Percentiles rank a stretch among this genome's conserved stretches.
Conservation (phyloP, 2,329 filamentous ascomycete genomes). For the Talaromyces pinophilus region DNA sequence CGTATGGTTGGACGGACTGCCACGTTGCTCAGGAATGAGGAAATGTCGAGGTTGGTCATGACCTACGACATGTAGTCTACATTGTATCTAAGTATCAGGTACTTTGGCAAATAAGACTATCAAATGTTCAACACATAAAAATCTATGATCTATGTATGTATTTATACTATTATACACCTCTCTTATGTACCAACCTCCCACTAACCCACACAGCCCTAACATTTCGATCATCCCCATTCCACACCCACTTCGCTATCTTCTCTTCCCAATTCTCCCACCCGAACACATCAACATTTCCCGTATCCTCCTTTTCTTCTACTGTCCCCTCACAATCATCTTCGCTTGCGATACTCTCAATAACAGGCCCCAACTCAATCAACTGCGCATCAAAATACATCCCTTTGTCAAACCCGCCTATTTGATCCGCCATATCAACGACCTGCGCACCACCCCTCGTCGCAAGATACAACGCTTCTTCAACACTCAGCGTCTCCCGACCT, state of each 20-base stretch:
- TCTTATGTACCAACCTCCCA: conserved; percentile 72
- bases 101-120: background rate
- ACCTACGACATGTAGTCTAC: background rate
- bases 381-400: conserved; percentile 93
- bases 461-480: conserved; percentile 83
- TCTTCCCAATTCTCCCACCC: conserved; percentile 90
- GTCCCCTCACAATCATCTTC: conserved; percentile 20
- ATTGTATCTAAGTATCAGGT: background rate
- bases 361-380: conserved; percentile 66
- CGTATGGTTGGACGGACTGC: conserved; percentile 7
- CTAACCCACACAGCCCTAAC: conserved; percentile 85
- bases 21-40: conserved; percentile 9
- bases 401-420: conserved; percentile 77
- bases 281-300: conserved; percentile 80
- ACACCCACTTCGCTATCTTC: conserved; percentile 89
- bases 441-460: conserved; percentile 84
- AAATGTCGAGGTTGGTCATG: conserved; percentile 6
- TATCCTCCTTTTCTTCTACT: conserved; percentile 28
- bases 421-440: conserved; percentile 71
- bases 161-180: background rate
- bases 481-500: conserved; percentile 68
- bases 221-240: conserved; percentile 89
- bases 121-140: background rate
- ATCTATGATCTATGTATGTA: conserved; percentile 6
- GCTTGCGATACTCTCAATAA: conserved; percentile 22